phyloP scores from a whole-genome alignment of 345 rosid species.

The Excoecaria agallocha region DNA sequence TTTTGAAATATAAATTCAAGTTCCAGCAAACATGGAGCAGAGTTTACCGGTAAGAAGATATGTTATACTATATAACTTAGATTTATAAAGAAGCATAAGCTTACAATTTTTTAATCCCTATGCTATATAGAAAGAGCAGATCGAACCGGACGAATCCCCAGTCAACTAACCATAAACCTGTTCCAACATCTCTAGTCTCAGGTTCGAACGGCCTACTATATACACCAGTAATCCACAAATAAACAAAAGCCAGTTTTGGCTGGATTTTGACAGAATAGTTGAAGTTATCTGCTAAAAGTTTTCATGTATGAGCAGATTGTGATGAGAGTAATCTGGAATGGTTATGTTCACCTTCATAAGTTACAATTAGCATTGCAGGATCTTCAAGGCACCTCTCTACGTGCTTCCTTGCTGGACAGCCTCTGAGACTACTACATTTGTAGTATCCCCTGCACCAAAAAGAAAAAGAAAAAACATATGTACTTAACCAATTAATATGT shows the following conservation, averaged over 20 bases:
- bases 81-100: not conserved
- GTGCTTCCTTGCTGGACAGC: conserved; percentile 86
- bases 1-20: too few relatives aligned
- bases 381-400: conserved; percentile 80
- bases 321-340: conserved; percentile 55
- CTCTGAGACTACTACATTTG: conserved; percentile 76
- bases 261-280: too few relatives aligned
- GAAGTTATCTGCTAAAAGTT: not conserved
- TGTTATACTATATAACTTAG: not conserved
- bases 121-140: conserved; percentile 5
- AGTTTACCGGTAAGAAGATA: too few relatives aligned
- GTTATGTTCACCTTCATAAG: conserved; percentile 77
- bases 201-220: conserved; percentile 6
- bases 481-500: too few relatives aligned
- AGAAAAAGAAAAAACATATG: too few relatives aligned
- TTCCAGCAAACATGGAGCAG: too few relatives aligned
- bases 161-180: conserved; percentile 2
- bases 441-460: conserved; percentile 66
- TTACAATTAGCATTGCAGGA: conserved; percentile 70
- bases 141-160: not conserved
- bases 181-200: conserved; percentile 5
- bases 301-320: conserved; percentile 58
- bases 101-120: conserved; percentile 2
- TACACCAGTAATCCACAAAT: conserved; percentile 13
- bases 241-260: not conserved